Base-by-base conservation (phyloP, 2,329 filamentous ascomycete species). In the Sporothrix luriei region DNA sequence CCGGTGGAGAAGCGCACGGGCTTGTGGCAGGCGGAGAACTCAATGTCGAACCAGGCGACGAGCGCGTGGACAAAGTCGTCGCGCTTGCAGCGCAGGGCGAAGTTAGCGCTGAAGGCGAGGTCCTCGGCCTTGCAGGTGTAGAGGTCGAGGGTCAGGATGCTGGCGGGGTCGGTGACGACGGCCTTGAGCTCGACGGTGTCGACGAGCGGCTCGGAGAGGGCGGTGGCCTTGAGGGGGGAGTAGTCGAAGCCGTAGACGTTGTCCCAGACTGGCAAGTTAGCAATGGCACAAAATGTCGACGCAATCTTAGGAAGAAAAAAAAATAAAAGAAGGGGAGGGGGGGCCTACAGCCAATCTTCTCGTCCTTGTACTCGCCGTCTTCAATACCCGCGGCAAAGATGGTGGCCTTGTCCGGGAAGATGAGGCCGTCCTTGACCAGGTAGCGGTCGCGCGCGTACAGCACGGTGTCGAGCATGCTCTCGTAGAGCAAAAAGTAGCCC, bases 191-290 rank as follows among this genome's bases (percentile, higher is more conserved):
- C 95, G 76, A 99, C 95, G 11, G 93, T 98, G 79, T 99, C 95
- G 76, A 99, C 95, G 54, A 99, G 90, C 67, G 95, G 95, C 82
- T 99, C 95, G 40, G 93, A 94, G 73, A 99, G 88, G 69, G 95
- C 95, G 61, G 93, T 97, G 75, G 90, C 86, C 84, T 98, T 98
- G 78, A 99, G 89, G 1, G 95, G 94, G 29, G 90, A 89, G 83
- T 97, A 99, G 83, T 99, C 88, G 82, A 99, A 99, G 73, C 95
- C 95, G 82, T 97, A 99, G 74, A 99, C 95, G 77, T 97, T 97
- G 79, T 98, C 94, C 95, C 95, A 99, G 87, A 98, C 94, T 98
- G 75, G 5, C 11, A 3, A 19, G 29, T 19, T 13, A 49, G 57
- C 7, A 11, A 40, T 19, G n/a, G 24, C n/a, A 3, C n/a, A 33